Evolutionary conservation across 768 basidiomycete species (phyloP).

Genomic region (Naganishia friedmannii): DNA sequence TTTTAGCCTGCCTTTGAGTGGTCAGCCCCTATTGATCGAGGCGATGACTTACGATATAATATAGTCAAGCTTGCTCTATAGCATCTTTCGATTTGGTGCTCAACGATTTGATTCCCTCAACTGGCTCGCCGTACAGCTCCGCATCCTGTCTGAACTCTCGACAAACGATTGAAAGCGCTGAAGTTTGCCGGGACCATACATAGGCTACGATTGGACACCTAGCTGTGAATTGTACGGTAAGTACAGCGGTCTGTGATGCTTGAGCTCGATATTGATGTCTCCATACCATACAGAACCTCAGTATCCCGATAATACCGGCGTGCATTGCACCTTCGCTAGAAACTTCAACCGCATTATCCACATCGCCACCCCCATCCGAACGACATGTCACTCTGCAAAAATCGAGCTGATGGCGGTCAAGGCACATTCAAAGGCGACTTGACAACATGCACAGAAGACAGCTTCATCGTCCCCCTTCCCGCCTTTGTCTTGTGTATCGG

Average conservation of each 20-base stretch:
- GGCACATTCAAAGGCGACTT: slow-evolving; percentile 22
- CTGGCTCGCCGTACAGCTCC: too few relatives aligned
- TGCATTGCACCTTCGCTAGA: not conserved
- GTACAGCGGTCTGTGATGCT: not conserved
- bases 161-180: not conserved
- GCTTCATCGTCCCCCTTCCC: slow-evolving; percentile 29
- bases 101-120: too few relatives aligned
- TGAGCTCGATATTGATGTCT: not conserved
- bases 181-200: not conserved
- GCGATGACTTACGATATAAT: too few relatives aligned
- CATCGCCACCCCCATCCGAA: not conserved
- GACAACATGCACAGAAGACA: slow-evolving; percentile 28
- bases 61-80: too few relatives aligned
- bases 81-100: too few relatives aligned
- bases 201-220: not conserved
- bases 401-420: slow-evolving; percentile 22
- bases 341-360: not conserved
- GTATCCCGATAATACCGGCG: too few relatives aligned
- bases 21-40: too few relatives aligned
- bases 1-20: too few relatives aligned
- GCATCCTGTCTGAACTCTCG: not conserved
- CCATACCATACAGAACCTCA: too few relatives aligned
- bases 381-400: slow-evolving; percentile 7
- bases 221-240: not conserved
- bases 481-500: slow-evolving; percentile 21